These are phyloP conservation scores for Leccinum fallax DNA, from an alignment of 1,284 basidiomycete genomes.

Conservation along the genomic window DNA sequence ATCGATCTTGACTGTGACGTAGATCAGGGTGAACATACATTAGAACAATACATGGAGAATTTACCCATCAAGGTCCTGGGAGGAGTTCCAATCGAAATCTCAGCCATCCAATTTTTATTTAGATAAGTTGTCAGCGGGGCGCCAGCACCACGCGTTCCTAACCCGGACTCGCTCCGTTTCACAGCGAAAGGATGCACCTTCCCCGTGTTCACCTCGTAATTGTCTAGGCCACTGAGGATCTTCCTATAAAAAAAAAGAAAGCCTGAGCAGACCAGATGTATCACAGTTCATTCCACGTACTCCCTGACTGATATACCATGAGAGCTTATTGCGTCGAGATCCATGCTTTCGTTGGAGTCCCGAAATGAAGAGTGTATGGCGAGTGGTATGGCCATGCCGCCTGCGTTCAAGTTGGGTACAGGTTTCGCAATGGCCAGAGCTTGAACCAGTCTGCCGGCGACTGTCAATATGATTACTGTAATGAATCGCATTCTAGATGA, in stretches of 20 bases:
- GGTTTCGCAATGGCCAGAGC: neutral
- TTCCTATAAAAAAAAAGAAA: neutral
- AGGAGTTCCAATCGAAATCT: neutral
- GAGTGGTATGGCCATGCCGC: neutral
- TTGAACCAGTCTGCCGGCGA: neutral
- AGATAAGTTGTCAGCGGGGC: neutral
- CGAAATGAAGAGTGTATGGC: neutral
- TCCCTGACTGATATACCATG: neutral
- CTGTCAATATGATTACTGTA: neutral
- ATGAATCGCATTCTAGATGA: neutral
- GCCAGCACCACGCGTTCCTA: neutral
- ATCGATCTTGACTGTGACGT: neutral
- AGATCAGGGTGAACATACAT: neutral
- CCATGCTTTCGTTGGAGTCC: neutral
- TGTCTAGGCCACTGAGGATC: neutral
- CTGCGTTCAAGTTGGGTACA: neutral
- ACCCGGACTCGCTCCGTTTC: neutral
- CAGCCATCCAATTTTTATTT: neutral
- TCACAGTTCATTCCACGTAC: neutral
- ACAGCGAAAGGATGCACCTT: neutral
- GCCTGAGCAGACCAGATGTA: neutral
- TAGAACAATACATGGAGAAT: neutral
- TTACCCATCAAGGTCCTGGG: neutral
- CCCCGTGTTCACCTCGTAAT: neutral
- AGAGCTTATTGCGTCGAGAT: neutral